These are phyloP conservation scores for Saccharomycopsis crataegensis DNA, from an alignment of 1,139 yeast genomes.

Conservation along the genomic window DNA sequence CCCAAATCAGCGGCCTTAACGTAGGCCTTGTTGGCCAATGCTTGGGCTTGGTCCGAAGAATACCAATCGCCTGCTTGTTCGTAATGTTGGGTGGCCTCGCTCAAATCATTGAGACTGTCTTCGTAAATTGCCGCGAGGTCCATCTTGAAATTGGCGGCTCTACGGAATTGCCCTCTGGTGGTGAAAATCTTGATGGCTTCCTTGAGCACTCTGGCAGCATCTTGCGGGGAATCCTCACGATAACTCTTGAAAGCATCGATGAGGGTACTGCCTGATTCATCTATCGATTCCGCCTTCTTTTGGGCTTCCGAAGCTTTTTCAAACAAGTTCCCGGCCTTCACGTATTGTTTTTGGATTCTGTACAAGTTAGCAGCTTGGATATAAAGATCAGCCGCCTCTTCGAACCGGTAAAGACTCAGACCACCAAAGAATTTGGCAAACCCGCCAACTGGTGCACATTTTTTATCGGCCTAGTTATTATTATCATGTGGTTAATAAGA, in stretches of 20 bases:
- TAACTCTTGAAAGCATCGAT: slow-evolving; percentile 90
- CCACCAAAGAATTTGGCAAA: slow-evolving; percentile 67
- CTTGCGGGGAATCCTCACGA: slow-evolving; percentile 62
- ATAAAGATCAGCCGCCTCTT: slow-evolving; percentile 89
- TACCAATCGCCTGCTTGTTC: slow-evolving; percentile 97
- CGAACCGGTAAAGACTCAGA: slow-evolving; percentile 51
- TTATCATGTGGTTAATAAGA: too few relatives aligned
- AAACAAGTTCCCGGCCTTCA: slow-evolving; percentile 75
- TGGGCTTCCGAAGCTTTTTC: slow-evolving; percentile 82
- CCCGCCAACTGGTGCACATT: slow-evolving; percentile 67
- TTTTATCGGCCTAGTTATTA: slow-evolving; percentile 43
- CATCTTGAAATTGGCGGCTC: slow-evolving; percentile 51
- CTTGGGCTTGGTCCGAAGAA: slow-evolving; percentile 87
- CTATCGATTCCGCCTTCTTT: slow-evolving; percentile 65
- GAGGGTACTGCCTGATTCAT: slow-evolving; percentile 86
- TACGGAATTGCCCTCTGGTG: slow-evolving; percentile 84
- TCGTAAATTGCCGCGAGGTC: slow-evolving; percentile 88
- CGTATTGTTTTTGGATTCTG: slow-evolving; percentile 61
- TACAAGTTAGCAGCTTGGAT: slow-evolving; percentile 87
- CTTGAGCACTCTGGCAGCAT: slow-evolving; percentile 70
- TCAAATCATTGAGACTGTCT: slow-evolving; percentile 48
- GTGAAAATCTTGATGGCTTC: slow-evolving; percentile 81
- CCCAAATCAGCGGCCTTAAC: slow-evolving; percentile 85
- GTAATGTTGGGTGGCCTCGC: slow-evolving; percentile 67
- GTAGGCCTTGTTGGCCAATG: slow-evolving; percentile 79